Evolutionary conservation across 2,329 filamentous ascomycete species (phyloP).

Genomic region (Aspergillus clavatus): DNA sequence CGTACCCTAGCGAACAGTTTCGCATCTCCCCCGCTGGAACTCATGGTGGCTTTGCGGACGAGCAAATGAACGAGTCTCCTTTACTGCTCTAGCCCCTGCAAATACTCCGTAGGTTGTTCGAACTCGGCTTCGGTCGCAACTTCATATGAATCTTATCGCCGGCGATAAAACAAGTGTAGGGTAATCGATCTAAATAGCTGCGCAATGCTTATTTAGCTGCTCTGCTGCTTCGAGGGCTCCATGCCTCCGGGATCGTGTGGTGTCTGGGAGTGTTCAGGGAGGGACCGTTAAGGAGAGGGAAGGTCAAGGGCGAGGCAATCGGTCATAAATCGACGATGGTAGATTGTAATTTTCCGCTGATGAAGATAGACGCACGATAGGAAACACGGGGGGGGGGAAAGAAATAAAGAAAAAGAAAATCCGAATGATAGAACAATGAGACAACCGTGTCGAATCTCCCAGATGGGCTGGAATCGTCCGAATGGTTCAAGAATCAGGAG

Average conservation of each 20-base stretch:
- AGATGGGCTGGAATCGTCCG: neutral
- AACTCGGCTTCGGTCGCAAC: slow-evolving; percentile 1
- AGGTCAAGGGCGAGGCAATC: neutral
- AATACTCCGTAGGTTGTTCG: neutral
- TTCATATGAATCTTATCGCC: slow-evolving; percentile 17
- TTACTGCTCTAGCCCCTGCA: slow-evolving; percentile 1
- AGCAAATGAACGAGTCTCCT: slow-evolving; percentile 5
- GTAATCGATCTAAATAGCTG: slow-evolving; percentile 8
- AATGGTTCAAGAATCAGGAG: slow-evolving; percentile 17
- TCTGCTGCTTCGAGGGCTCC: slow-evolving; percentile 17
- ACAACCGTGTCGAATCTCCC: neutral
- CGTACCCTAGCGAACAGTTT: slow-evolving; percentile 97
- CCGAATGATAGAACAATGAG: neutral
- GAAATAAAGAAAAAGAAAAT: neutral
- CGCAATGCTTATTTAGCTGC: slow-evolving; percentile 16
- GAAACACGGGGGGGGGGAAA: no score
- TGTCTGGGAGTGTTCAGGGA: neutral
- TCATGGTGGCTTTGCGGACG: slow-evolving; percentile 43
- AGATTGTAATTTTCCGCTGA: no score
- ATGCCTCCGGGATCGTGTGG: slow-evolving; percentile 12
- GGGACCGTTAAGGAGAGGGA: neutral
- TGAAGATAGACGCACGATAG: no score
- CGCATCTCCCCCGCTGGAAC: slow-evolving; percentile 79
- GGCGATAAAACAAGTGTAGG: slow-evolving; percentile 3
- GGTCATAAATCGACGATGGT: neutral